A percentile compares a stretch with the other conserved stretches of the same genome.
phyloP scores from a whole-genome alignment of 495 filamentous ascomycete species.

The Penicillium canescens region DNA sequence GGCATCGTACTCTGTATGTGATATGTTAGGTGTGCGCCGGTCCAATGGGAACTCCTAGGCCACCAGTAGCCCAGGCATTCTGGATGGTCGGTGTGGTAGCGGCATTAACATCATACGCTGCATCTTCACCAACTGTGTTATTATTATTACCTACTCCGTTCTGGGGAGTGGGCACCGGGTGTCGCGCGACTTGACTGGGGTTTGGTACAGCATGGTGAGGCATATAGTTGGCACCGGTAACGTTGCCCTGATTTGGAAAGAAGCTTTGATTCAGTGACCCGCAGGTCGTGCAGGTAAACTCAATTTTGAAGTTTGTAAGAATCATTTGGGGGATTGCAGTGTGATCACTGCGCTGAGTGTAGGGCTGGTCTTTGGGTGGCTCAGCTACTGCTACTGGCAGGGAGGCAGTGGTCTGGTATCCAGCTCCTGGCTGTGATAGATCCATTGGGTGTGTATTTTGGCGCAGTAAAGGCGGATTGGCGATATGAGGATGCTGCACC shows the following conservation, averaged over 20 bases:
- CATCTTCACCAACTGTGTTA: slow-evolving; percentile 49
- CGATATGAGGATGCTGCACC: slow-evolving; percentile 22
- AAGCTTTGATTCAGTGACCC: slow-evolving; percentile 48
- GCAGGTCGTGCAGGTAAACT: slow-evolving; percentile 46
- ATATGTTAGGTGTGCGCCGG: slow-evolving; percentile 18
- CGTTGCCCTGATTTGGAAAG: slow-evolving; percentile 45
- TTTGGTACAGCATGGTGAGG: slow-evolving; percentile 27
- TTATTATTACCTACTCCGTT: slow-evolving; percentile 20
- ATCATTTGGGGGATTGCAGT: slow-evolving; percentile 32
- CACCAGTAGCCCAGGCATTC: slow-evolving; percentile 31
- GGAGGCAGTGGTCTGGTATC: slow-evolving; percentile 19
- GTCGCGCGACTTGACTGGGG: slow-evolving; percentile 18
- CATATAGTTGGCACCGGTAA: slow-evolving; percentile 35
- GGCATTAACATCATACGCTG: slow-evolving; percentile 23
- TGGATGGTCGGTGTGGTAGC: slow-evolving; percentile 33
- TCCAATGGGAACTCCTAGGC: slow-evolving; percentile 35
- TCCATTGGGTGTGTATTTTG: slow-evolving; percentile 20
- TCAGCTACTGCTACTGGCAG: slow-evolving; percentile 20
- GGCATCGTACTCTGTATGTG: background rate
- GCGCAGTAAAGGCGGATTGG: slow-evolving; percentile 21
- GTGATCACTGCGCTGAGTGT: slow-evolving; percentile 26
- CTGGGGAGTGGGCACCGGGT: slow-evolving; percentile 21
- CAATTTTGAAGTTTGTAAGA: slow-evolving; percentile 47
- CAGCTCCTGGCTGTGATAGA: slow-evolving; percentile 24
- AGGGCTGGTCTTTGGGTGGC: slow-evolving; percentile 26